Base-by-base conservation (phyloP, 129 eudicot species). In the Scalesia atractyloides region DNA sequence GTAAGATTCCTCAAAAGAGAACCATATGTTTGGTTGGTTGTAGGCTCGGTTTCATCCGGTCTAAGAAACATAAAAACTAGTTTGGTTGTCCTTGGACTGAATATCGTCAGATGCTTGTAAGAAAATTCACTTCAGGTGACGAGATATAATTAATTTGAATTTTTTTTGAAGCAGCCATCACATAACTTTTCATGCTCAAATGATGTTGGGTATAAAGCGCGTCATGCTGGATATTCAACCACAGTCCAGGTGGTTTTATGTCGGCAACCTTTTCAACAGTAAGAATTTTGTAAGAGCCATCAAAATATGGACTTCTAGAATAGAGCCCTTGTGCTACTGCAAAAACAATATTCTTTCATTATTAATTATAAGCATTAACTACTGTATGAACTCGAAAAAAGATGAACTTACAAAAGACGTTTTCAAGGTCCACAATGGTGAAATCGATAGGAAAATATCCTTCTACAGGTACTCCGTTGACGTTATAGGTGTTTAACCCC, bases 181-280 rank as follows among this genome's bases (percentile, higher is more conserved):
- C 75, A 71, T 49, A 89, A 70, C 39, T 87, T 73, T 86, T 87
- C 91, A 87, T 87, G 54, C 91, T 89, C 80, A 86, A 69, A 51
- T 89, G 87, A 58, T 84, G 95, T 74, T 87, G 87, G 71, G 64
- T 73, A 80, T 68, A 92, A 70, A 92, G 89, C 2, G 83, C 82
- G 81, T 72, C 86, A 77, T 89, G 84, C 98, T 84, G 92, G 37
- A 89, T 72, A 82, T 84, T 92, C 68, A 92, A 78, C 98, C 98
- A 92, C 0, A 83, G 49, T 34, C 88, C 91, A 34, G 83, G 70
- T 67, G 92, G 92, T 66, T 54, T 57, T 49, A 74, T 1, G 69
- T 1, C 61, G 37, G 80, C 18, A 7, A 89, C 86, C 2, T 68
- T 70, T 1, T 76, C 75, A 34, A 85, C 85, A 30, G 83, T 79